Base-by-base conservation (phyloP, 352 stramenopile species). In the Pythium periplocum region DNA sequence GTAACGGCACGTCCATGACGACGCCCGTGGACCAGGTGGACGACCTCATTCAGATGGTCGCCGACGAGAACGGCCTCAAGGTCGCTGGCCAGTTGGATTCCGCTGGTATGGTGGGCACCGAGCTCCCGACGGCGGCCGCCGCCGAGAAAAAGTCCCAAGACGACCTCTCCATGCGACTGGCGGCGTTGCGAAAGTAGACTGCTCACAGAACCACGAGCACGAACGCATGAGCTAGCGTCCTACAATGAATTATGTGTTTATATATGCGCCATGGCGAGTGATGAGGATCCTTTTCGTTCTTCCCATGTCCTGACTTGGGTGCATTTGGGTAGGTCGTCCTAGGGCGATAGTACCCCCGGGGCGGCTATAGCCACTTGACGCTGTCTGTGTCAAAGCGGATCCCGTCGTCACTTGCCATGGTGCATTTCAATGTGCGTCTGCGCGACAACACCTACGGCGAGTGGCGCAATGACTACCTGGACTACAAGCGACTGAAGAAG, bases 1-100 rank as follows among this genome's bases (percentile, higher is more conserved):
- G 90, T 82, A 95, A 86, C 51, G 97, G 90, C 40, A 98, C 95
- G 36, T 93, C 95, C 34, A 90, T 95, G 51, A 87, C 87, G 12
- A 99, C 96, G 37, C 97, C 97, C n/a, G 93, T 94, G 30, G 94
- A 98, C 63, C 90, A 99, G 57, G 96, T 99, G 9, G 95, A 99
- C 69, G 79, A 88, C 60, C 85, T 99, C 37, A 99, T 99, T 62
- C 87, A 97, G 66, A 96, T 98, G 86, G 96, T 99, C 9, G 97
- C 96, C 2, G 97, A 98, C 69, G 93, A 98, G 64, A 98, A 99
- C 61, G 96, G 96, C 38, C 86, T 99, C 45, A 86, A 98, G 57
- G 66, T 99, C 47, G 90, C 90, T 11, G 92, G 93, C 26, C 87
- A 97, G 45, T 86, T 99, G 41, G 87, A 97, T 53, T 90, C 94